Base-by-base conservation (phyloP, 306 rosid species). In the Lathyrus sativus region DNA sequence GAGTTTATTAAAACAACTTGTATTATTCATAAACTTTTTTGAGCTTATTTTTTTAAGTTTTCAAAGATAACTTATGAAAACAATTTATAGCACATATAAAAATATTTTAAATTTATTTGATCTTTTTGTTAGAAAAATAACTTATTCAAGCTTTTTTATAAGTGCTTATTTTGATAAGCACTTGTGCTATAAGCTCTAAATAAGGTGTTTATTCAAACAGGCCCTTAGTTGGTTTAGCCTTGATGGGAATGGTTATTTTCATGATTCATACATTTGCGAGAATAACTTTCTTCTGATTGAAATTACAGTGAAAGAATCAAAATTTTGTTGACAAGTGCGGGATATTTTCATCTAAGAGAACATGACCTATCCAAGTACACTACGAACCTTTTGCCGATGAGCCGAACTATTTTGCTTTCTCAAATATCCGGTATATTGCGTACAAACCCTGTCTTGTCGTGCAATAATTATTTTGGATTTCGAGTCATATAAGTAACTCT, bases 371-470 rank as follows among this genome's bases (percentile, higher is more conserved):
- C 90, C 74, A 93, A 81, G 81, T 90, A 90, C 80, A 88, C 86
- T 11, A 76, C 82, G 76, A 90, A 85, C 72, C 97, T 90, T 74
- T 79, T 90, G 44, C 95, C 87, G 1, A 90, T 87, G 26, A 90
- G 91, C 72, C 82, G 88, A 65, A 77, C 91, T 62, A 90, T 93
- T 82, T 76, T 93, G 88, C 96, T 93, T 7, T 88, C 95, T 19
- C 96, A 96, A 78, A 91, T 89, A 17, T 58, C 85, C 22, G 97
- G 98, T 93, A 76, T 15, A 62, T 76, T 43, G 26, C 48, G 8
- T 17, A 28, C 14, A 53, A 51, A 3, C 54, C 42, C 17, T 43
- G 17, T 41, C 26, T n/a, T 53, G 31, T 56, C 35, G 37, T 65
- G 58, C 31, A n/a, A 26, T 45, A 22, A 33, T 3, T 45, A 68